Base-by-base conservation (phyloP, 2,329 filamentous ascomycete genomes). In the Colletotrichum camelliae region DNA sequence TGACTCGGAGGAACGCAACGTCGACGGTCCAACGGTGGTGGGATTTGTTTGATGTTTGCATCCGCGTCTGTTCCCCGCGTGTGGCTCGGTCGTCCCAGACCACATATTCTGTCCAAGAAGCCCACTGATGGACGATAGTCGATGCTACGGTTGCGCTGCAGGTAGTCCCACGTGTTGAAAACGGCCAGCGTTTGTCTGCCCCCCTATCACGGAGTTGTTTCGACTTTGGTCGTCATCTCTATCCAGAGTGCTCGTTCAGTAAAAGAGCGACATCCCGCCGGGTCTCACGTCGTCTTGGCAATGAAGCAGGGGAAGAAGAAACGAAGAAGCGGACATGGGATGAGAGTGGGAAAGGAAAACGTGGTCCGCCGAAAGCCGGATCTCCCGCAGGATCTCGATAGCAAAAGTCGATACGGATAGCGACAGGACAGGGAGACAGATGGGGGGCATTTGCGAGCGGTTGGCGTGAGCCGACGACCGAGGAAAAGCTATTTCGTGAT, bases 1-100 rank as follows among this genome's bases (percentile, higher is more conserved):
- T 75, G 73, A 75, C 73, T 75, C 73, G 73, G 29, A 73, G 21
- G 21, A 68, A 65, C 7, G 64, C 70, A 65, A 67, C 43, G 33
- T 75, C 64, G 37, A 39, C 55, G 16, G n/a, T 68, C 69, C 64
- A 68, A 24, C 35, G 43, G 43, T 29, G 35, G 73, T 67, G 70
- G 73, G 21, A 67, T 62, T 67, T 48, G 69, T 67, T 68, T 68
- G 69, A 73, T 68, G 64, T 64, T 68, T 64, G 57, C 31, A 55
- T 35, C 33, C 43, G 31, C 21, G 29, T 58, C 65, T 58, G 48
- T 29, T 61, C 64, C 61, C 62, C 43, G 73, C 39, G 70, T n/a
- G 48, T 60, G 58, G 67, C 43, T 52, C 62, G 39, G 35, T 39
- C 61, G 61, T 39, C n/a, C n/a, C 18, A 61, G 58, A 61, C 31